Evolutionary conservation across 2,329 filamentous ascomycete genomes (phyloP).

Genomic region (Colletotrichum endophyticum): DNA sequence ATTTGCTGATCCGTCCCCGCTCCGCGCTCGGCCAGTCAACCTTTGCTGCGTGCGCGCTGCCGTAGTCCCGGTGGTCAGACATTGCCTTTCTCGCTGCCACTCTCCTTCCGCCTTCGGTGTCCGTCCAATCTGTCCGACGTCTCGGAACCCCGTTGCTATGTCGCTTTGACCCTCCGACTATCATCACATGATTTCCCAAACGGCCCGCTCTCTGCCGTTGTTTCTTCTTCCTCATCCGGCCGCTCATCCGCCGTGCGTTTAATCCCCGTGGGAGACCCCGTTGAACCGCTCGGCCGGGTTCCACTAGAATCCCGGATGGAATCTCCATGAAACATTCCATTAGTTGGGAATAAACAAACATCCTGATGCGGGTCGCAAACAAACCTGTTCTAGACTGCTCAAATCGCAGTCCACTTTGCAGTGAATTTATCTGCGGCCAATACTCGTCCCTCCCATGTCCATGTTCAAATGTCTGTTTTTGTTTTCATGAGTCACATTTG

Average conservation of each 20-base stretch:
- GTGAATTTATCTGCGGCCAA: neutral
- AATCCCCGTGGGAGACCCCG: neutral
- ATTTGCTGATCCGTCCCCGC: neutral
- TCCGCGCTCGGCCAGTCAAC: neutral
- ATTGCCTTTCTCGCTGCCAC: neutral
- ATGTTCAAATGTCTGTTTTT: neutral
- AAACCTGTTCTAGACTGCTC: neutral
- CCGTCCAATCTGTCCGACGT: slow-evolving; percentile 4
- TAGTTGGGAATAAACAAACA: neutral
- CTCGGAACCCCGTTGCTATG: neutral
- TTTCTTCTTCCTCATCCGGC: neutral
- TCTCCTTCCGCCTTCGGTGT: neutral
- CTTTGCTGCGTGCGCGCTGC: neutral
- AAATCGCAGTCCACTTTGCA: neutral
- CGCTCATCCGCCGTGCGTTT: neutral
- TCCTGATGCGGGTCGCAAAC: neutral
- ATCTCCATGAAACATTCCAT: neutral
- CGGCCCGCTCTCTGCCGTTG: neutral
- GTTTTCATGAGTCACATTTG: neutral
- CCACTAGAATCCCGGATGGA: neutral
- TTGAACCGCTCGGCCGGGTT: neutral
- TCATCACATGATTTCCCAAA: neutral
- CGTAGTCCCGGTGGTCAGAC: neutral
- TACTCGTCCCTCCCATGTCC: neutral
- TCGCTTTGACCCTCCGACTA: neutral